Evolutionary conservation across 352 stramenopile species (phyloP), one percentile per base, ranked within the genome.

Genomic region (Elongisporangium anandrum): DNA sequence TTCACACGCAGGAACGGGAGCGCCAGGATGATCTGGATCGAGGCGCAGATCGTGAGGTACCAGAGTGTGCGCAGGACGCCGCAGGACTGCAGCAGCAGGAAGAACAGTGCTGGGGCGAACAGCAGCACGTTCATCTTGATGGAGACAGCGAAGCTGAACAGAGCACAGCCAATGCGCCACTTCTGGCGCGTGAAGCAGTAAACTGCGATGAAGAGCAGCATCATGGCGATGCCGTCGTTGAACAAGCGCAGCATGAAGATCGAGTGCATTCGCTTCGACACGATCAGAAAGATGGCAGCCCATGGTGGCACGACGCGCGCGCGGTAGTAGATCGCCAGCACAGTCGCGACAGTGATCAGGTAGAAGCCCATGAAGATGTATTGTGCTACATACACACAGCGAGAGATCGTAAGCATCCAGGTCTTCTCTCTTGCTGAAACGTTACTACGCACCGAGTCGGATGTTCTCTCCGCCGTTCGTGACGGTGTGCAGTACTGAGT

Each of bases 61-160:
- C 83, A 82, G 6, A 92, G 57, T 2, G 90, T 96, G 34, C 79
- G 79, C 15, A 89, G 50, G 41, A 96, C 62, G 12, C 91, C 91
- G 49, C 76, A 92, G 15, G 77, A 88, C 68, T 98, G 92, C 20
- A 99, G 75, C 50, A 99, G 72, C 49, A 99, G 71, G 57, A 99
- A 92, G 52, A 99, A 90, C 2, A 99, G 71, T 41, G 94, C 97
- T 0, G 97, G 97, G 47, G 96, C 95, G 65, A 99, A 99, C 13
- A 99, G 81, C 49, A 99, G 78, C 29, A 99, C 84, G 83, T 99
- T 99, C 97, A 99, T 99, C 79, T 99, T 99, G 67, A 99, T 92
- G 34, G 91, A 98, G 9, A 99, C 95, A 17, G 94, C 95, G 23
- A 98, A 73, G 54, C 92, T 98, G 79, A 98, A 99, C 41, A 98